A percentile compares a stretch with the other conserved stretches of the same genome.
Evolutionary conservation across 2,329 filamentous ascomycete species (phyloP).

Genomic region (Cladophialophora chaetospira): DNA sequence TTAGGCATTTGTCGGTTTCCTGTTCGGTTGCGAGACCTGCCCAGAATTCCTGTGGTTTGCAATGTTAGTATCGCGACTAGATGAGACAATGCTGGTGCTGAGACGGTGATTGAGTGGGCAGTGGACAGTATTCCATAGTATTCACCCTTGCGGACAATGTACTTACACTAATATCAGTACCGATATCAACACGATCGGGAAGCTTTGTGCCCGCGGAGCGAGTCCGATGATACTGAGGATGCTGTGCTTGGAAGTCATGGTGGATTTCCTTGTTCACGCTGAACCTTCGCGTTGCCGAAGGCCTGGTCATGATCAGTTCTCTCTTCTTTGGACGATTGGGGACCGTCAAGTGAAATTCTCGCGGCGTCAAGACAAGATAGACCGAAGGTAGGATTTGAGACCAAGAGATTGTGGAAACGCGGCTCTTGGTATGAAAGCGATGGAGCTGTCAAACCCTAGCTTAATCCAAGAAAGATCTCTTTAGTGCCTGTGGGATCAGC

Average conservation of each 20-base stretch:
- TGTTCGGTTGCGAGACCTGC: slow-evolving; percentile 29
- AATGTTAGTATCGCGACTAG: too few relatives aligned
- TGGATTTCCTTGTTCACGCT: slow-evolving; percentile 23
- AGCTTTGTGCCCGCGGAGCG: slow-evolving; percentile 19
- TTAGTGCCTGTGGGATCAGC: too few relatives aligned
- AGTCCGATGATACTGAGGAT: slow-evolving; percentile 23
- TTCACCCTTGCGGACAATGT: too few relatives aligned
- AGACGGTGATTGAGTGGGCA: neutral
- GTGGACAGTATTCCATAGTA: too few relatives aligned
- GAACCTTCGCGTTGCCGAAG: neutral
- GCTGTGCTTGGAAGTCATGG: slow-evolving; percentile 25
- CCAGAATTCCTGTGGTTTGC: slow-evolving; percentile 27
- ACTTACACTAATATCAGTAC: slow-evolving; percentile 28
- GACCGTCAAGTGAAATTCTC: neutral
- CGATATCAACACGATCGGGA: slow-evolving; percentile 23
- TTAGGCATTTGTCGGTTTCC: slow-evolving; percentile 20
- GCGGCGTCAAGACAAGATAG: too few relatives aligned
- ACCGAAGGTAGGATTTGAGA: too few relatives aligned
- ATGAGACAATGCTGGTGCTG: neutral
- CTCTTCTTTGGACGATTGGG: neutral
- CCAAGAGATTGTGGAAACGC: too few relatives aligned
- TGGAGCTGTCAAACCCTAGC: too few relatives aligned
- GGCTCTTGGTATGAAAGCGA: too few relatives aligned
- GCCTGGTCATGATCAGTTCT: slow-evolving; percentile 13
- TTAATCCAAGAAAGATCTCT: too few relatives aligned